These are phyloP conservation scores for Triangularia setosa DNA, from an alignment of 2,329 filamentous ascomycete species.

Conservation along the genomic window DNA sequence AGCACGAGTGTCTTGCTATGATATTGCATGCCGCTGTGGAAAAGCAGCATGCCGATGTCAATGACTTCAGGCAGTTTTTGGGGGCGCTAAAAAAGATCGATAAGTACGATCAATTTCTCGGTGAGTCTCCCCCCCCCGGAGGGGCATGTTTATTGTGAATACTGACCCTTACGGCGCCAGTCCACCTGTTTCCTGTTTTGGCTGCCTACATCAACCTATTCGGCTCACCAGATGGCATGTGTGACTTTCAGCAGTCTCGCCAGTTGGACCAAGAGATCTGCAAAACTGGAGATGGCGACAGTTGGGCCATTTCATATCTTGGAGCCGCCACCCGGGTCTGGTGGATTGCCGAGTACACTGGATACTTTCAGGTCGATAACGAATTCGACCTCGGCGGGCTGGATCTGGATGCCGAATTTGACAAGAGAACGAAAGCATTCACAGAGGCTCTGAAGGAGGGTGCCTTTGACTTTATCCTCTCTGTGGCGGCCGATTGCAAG, in stretches of 20 bases:
- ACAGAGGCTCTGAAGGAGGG: constrained; percentile 78
- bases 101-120: constrained; percentile 65
- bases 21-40: constrained; percentile 77
- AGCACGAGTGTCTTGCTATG: constrained; percentile 85
- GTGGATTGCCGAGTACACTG: constrained; percentile 93
- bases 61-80: constrained; percentile 73
- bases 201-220: constrained; percentile 74
- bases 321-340: constrained; percentile 75
- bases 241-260: constrained; percentile 64
- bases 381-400: constrained; percentile 56
- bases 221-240: constrained; percentile 70
- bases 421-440: constrained; percentile 68
- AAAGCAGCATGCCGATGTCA: constrained; percentile 62
- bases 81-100: constrained; percentile 65
- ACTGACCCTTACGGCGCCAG: constrained; percentile 29
- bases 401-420: constrained; percentile 66
- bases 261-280: constrained; percentile 67
- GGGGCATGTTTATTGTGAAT: neutral
- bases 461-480: constrained; percentile 86
- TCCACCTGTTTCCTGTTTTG: constrained; percentile 80
- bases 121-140: constrained; percentile 30
- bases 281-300: constrained; percentile 59
- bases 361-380: constrained; percentile 75
- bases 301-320: constrained; percentile 71
- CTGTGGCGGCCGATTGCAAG: constrained; percentile 76